Evolutionary conservation across 2,329 filamentous ascomycete genomes (phyloP).

Genomic region (Chaetoscypha palmicola): DNA sequence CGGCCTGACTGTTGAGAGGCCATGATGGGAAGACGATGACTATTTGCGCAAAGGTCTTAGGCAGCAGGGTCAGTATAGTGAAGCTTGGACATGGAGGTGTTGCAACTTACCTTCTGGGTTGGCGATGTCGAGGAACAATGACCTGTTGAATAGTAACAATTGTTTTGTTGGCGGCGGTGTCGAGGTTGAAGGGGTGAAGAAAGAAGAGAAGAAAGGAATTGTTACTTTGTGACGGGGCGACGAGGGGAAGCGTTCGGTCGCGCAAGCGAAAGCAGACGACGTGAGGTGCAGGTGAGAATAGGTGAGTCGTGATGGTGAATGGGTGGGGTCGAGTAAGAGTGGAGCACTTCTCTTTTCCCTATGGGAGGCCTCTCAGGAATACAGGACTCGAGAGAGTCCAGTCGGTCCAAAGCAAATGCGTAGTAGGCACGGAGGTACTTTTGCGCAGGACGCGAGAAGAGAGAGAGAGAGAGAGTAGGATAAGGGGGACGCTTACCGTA

Average conservation of each 20-base stretch:
- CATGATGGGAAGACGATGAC: background rate
- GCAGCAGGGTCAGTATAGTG: conserved; percentile 1
- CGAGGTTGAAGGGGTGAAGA: background rate
- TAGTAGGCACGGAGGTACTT: too few relatives aligned
- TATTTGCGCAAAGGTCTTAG: conserved; percentile 2
- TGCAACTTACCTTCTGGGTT: conserved; percentile 1
- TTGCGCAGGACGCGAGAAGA: too few relatives aligned
- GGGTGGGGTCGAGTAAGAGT: too few relatives aligned
- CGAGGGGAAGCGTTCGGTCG: background rate
- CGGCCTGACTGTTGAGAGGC: background rate
- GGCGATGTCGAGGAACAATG: background rate
- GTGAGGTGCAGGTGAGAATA: background rate
- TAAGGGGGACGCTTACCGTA: too few relatives aligned
- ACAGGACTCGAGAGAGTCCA: too few relatives aligned
- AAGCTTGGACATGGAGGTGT: background rate
- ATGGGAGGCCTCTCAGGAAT: too few relatives aligned
- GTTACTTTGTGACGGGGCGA: background rate
- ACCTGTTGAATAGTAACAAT: background rate
- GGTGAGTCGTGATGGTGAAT: background rate
- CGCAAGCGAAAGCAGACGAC: background rate
- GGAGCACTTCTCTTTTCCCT: too few relatives aligned
- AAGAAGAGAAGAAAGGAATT: conserved; percentile 2
- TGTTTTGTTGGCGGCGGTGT: background rate
- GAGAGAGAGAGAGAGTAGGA: too few relatives aligned
- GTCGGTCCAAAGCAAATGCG: too few relatives aligned